phyloP scores from a whole-genome alignment of 768 basidiomycete species.

The Psilocybe subaeruginosa region DNA sequence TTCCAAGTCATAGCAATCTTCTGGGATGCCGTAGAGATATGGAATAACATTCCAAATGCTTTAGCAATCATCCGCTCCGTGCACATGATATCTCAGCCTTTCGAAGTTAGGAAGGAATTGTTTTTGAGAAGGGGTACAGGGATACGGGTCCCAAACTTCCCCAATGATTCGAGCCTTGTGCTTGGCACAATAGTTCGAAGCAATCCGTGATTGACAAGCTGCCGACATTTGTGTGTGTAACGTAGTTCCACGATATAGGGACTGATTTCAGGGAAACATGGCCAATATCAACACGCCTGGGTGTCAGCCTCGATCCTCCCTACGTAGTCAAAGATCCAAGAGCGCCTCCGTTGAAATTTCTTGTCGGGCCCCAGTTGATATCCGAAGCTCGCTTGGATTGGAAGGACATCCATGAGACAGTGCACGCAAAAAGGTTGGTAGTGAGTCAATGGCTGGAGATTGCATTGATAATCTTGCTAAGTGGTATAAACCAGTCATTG shows the following conservation, averaged over 20 bases:
- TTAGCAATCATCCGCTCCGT: too few relatives aligned
- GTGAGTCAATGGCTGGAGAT: neutral
- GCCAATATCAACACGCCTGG: neutral
- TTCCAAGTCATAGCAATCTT: too few relatives aligned
- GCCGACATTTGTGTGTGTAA: neutral
- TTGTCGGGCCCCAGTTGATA: neutral
- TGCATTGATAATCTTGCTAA: neutral
- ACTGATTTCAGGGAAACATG: neutral
- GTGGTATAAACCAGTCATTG: neutral
- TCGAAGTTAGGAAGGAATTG: too few relatives aligned
- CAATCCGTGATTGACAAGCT: neutral
- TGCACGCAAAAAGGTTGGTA: neutral
- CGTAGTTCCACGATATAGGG: neutral
- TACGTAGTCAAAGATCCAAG: neutral
- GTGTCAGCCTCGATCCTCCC: neutral
- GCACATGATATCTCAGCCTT: too few relatives aligned
- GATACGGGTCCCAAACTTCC: too few relatives aligned
- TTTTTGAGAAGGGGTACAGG: too few relatives aligned
- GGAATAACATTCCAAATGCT: too few relatives aligned
- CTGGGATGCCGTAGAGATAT: too few relatives aligned
- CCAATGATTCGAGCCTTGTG: neutral
- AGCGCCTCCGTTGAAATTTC: neutral
- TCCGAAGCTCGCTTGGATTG: neutral
- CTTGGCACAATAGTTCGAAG: neutral
- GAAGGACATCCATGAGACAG: neutral